These are phyloP conservation scores for Tilletia indica DNA, from an alignment of 1,284 basidiomycete genomes.

Conservation along the genomic window DNA sequence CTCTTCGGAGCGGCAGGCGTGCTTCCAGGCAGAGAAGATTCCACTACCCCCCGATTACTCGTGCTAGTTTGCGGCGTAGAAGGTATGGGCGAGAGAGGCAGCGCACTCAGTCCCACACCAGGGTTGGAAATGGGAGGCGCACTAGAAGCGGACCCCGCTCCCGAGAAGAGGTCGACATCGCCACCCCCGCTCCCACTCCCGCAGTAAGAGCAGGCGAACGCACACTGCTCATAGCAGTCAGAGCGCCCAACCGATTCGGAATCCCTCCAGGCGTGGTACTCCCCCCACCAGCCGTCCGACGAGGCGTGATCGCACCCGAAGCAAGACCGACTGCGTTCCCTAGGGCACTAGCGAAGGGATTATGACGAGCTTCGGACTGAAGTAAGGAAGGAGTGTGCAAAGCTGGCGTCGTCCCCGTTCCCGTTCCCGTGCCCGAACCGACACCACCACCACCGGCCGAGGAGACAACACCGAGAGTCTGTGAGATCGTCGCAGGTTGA, in stretches of 20 bases:
- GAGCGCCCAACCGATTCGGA: background rate
- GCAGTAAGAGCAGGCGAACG: background rate
- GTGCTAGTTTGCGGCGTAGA: background rate
- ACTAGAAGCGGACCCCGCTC: background rate
- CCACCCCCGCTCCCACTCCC: background rate
- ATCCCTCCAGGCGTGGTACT: constrained; percentile 2
- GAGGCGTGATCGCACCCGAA: constrained; percentile 5
- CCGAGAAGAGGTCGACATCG: background rate
- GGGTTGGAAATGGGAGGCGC: no score
- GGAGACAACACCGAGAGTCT: background rate
- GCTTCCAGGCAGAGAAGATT: no score
- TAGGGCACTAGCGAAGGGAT: background rate
- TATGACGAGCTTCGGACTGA: background rate
- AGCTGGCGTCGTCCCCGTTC: background rate
- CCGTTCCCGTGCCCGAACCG: background rate
- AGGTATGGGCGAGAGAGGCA: background rate
- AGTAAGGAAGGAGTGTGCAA: constrained; percentile 3
- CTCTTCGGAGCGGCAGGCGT: background rate
- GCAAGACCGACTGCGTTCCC: background rate
- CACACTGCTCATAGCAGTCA: background rate
- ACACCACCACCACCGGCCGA: background rate
- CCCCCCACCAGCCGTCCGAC: background rate
- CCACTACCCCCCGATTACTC: background rate
- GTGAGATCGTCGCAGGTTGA: no score
- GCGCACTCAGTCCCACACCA: background rate